Percentiles rank a stretch among this genome's conserved stretches.
These are phyloP conservation scores for Didymella segeticola DNA, from an alignment of 2,329 filamentous ascomycete genomes.

Conservation along the genomic window DNA sequence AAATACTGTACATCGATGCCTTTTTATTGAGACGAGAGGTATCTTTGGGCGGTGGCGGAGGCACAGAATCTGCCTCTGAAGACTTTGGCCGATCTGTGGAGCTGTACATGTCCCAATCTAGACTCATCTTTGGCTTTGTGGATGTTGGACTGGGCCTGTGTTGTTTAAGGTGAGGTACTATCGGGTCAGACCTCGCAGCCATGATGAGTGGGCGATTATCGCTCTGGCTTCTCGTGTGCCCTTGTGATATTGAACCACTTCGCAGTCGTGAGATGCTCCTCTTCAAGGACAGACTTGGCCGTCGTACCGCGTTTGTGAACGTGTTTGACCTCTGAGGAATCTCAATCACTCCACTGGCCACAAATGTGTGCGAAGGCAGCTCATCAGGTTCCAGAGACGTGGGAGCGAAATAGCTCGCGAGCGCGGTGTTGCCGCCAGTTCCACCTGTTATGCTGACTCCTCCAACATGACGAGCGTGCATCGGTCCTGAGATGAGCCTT, in stretches of 20 bases:
- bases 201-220: not conserved
- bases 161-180: not conserved
- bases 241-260: constrained; percentile 7
- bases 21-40: not conserved
- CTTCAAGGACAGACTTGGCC: constrained; percentile 37
- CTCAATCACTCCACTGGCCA: constrained; percentile 31
- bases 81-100: not conserved
- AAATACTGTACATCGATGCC: constrained; percentile 5
- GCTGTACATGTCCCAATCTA: not conserved
- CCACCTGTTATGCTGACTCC: constrained; percentile 38
- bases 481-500: constrained; percentile 40
- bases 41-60: constrained; percentile 18
- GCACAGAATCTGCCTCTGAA: not conserved
- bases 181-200: not conserved
- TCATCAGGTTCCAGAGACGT: constrained; percentile 33
- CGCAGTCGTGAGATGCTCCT: constrained; percentile 35
- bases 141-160: not conserved
- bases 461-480: constrained; percentile 42
- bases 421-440: constrained; percentile 21
- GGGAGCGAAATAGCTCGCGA: constrained; percentile 28
- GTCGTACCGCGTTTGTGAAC: constrained; percentile 30
- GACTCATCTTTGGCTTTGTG: not conserved
- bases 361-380: constrained; percentile 35
- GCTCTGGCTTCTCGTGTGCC: constrained; percentile 11
- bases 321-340: constrained; percentile 37